phyloP scores from a whole-genome alignment of 2,329 filamentous ascomycete genomes.

The Aspergillus texensis region DNA sequence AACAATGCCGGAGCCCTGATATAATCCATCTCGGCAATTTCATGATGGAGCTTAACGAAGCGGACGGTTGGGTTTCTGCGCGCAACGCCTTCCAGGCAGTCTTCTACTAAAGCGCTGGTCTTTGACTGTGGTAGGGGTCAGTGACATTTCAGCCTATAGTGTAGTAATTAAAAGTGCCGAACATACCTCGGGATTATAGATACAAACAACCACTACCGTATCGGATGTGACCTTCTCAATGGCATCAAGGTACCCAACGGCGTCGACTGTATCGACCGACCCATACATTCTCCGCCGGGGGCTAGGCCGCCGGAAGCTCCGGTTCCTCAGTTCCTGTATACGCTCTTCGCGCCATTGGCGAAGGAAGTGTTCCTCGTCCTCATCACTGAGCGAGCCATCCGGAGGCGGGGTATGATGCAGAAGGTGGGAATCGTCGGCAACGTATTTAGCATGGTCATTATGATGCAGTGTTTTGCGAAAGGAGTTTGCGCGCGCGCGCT shows the following conservation, averaged over 20 bases:
- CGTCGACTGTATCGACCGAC: slow-evolving; percentile 80
- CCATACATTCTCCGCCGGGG: slow-evolving; percentile 80
- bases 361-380: slow-evolving; percentile 80
- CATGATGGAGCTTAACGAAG: slow-evolving; percentile 88
- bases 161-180: not conserved
- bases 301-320: slow-evolving; percentile 69
- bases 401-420: slow-evolving; percentile 27
- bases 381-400: slow-evolving; percentile 48
- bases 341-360: slow-evolving; percentile 81
- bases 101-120: slow-evolving; percentile 77
- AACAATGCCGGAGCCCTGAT: slow-evolving; percentile 85
- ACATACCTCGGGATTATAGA: slow-evolving; percentile 83
- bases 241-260: slow-evolving; percentile 89
- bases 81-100: slow-evolving; percentile 75
- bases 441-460: slow-evolving; percentile 32
- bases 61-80: slow-evolving; percentile 69
- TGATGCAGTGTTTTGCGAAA: slow-evolving; percentile 48
- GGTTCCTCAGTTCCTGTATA: slow-evolving; percentile 72
- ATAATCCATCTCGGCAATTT: slow-evolving; percentile 91
- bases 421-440: slow-evolving; percentile 26
- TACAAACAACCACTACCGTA: slow-evolving; percentile 87
- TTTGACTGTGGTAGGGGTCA: slow-evolving; percentile 62
- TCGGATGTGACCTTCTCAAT: slow-evolving; percentile 85
- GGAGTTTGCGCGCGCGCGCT: slow-evolving; percentile 51
- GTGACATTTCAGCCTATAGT: not conserved